Conservation (phyloP, 352 stramenopile species). For the Globisporangium recalcitrans region DNA sequence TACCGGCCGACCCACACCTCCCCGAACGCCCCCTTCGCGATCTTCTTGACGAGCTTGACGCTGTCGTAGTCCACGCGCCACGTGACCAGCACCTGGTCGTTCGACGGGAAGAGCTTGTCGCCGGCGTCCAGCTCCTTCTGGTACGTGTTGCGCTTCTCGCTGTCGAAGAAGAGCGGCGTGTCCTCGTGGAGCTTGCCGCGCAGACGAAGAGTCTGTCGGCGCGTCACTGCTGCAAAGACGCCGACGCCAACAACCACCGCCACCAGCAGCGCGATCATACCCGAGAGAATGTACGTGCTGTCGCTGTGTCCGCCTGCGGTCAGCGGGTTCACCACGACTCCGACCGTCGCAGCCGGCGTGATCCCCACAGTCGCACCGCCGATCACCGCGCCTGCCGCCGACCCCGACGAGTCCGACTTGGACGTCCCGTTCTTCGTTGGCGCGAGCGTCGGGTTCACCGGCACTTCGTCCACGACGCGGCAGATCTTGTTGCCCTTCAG, state of each 20-base stretch:
- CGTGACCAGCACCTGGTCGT: constrained; percentile 65
- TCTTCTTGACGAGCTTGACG: constrained; percentile 53
- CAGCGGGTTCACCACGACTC: constrained; percentile 27
- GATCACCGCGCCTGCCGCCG: not conserved
- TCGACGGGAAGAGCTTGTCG: constrained; percentile 63
- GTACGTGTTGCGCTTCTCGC: constrained; percentile 49
- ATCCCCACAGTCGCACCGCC: not conserved
- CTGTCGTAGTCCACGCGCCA: constrained; percentile 68
- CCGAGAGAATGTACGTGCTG: constrained; percentile 48
- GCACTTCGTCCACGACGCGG: constrained; percentile 30
- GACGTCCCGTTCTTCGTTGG: constrained; percentile 22
- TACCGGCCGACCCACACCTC: constrained; percentile 75
- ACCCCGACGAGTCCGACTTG: constrained; percentile 6
- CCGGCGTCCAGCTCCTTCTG: constrained; percentile 51
- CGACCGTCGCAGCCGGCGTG: constrained; percentile 22
- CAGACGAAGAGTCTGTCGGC: constrained; percentile 28
- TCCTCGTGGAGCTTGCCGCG: constrained; percentile 60
- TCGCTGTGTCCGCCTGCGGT: constrained; percentile 19
- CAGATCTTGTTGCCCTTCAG: constrained; percentile 54
- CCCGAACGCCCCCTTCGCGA: constrained; percentile 64
- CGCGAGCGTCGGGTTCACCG: constrained; percentile 25
- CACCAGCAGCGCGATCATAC: constrained; percentile 35
- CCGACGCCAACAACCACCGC: constrained; percentile 26
- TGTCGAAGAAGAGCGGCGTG: constrained; percentile 72
- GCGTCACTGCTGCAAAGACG: constrained; percentile 38